A percentile compares a stretch with the other conserved stretches of the same genome.
phyloP scores from a whole-genome alignment of 805 yeast genomes.

The Cyberlindnera subsufficiens region DNA sequence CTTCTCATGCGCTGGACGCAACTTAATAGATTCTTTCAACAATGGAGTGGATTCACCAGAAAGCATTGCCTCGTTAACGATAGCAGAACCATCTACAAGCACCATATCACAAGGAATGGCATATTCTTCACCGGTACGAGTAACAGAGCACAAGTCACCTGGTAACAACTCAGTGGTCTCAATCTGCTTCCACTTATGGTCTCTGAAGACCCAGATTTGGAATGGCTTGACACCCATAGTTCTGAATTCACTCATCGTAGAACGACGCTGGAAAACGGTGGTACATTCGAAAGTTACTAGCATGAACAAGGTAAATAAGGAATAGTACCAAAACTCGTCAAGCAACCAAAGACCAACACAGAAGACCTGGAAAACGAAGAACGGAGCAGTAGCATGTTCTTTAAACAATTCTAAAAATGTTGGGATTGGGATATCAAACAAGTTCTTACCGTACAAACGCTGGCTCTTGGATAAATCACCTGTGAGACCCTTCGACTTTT shows the following conservation, averaged over 20 bases:
- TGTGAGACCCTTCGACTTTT: conserved; percentile 45
- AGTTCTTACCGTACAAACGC: conserved; percentile 76
- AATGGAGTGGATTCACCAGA: conserved; percentile 98
- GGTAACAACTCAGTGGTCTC: conserved; percentile 79
- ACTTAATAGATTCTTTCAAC: conserved; percentile 82
- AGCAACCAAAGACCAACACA: conserved; percentile 93
- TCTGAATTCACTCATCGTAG: conserved; percentile 92
- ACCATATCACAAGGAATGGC: conserved; percentile 94
- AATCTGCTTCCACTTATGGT: conserved; percentile 59
- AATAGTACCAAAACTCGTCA: conserved; percentile 96
- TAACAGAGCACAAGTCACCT: conserved; percentile 82
- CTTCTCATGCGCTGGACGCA: conserved; percentile 67
- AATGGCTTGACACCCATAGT: conserved; percentile 97
- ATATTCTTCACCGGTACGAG: conserved; percentile 84
- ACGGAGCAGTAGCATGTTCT: conserved; percentile 98
- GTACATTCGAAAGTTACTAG: conserved; percentile 89
- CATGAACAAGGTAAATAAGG: conserved; percentile 88
- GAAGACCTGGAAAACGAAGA: conserved; percentile 93
- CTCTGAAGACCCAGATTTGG: conserved; percentile 65
- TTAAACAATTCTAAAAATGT: conserved; percentile 84
- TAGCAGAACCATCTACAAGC: conserved; percentile 83
- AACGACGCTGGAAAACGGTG: conserved; percentile 90
- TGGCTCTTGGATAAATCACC: conserved; percentile 44
- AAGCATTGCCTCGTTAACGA: conserved; percentile 97
- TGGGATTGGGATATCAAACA: conserved; percentile 93